Conservation (phyloP, 805 yeast species). For the Kluyveromyces lactis region DNA sequence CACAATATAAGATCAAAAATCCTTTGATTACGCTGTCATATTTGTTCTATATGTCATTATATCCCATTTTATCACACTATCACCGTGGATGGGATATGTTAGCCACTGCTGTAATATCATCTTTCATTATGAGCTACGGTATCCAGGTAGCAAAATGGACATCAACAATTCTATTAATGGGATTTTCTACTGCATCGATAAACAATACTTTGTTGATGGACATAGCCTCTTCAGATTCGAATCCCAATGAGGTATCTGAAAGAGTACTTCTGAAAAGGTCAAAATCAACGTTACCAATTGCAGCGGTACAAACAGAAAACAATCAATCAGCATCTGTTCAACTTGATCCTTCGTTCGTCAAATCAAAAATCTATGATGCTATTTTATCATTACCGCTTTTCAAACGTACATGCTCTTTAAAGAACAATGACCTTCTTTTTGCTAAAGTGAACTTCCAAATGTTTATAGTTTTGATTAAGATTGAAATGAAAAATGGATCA, state of each 20-base stretch:
- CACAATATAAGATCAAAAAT: conserved; percentile 27
- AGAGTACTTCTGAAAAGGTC: conserved; percentile 9
- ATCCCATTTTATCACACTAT: conserved; percentile 18
- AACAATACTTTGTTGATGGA: conserved; percentile 17
- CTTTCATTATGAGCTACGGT: conserved; percentile 26
- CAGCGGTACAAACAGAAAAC: conserved; percentile 4
- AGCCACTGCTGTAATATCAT: conserved; percentile 21
- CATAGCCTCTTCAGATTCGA: conserved; percentile 2
- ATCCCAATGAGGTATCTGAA: conserved; percentile 1
- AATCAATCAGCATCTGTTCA: not conserved
- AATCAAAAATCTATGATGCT: conserved; percentile 34
- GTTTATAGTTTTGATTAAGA: conserved; percentile 46
- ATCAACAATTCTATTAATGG: conserved; percentile 26
- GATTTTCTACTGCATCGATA: conserved; percentile 26
- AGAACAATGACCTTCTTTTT: conserved; percentile 36
- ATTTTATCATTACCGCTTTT: conserved; percentile 45
- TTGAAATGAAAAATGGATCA: conserved; percentile 61
- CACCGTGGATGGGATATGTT: conserved; percentile 22
- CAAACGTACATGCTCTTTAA: conserved; percentile 40
- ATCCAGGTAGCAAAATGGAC: conserved; percentile 29
- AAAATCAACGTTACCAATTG: conserved; percentile 11
- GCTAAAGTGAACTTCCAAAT: conserved; percentile 57
- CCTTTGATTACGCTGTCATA: conserved; percentile 27
- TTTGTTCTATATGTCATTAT: conserved; percentile 20
- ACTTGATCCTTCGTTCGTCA: conserved; percentile 21